A percentile compares a stretch with the other conserved stretches of the same genome.
These are phyloP conservation scores for Mycena vulgaris DNA, from an alignment of 768 basidiomycete species.

Conservation along the genomic window DNA sequence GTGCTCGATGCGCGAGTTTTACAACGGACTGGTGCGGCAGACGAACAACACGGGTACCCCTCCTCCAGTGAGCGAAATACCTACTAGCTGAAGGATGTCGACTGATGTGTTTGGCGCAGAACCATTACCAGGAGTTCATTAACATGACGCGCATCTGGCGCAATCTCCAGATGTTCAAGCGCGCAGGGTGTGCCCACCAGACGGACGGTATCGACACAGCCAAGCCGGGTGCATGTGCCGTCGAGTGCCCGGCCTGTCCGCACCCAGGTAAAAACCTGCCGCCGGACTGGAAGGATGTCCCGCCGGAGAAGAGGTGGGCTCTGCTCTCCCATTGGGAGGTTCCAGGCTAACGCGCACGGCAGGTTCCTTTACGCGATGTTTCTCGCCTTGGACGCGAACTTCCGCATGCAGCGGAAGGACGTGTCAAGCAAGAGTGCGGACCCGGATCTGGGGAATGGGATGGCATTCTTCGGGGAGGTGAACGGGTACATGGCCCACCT, in stretches of 20 bases:
- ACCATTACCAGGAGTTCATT: slow-evolving; percentile 37
- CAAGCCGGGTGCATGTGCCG: slow-evolving; percentile 34
- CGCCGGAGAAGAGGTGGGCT: background rate
- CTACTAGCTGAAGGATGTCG: background rate
- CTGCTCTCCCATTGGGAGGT: too few relatives aligned
- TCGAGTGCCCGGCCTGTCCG: too few relatives aligned
- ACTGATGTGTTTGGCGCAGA: background rate
- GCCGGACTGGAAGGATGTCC: slow-evolving; percentile 26
- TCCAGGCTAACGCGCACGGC: background rate
- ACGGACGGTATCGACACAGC: slow-evolving; percentile 32
- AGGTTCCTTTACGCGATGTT: slow-evolving; percentile 28
- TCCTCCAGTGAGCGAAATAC: slow-evolving; percentile 10
- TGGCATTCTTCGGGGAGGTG: slow-evolving; percentile 37
- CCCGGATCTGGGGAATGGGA: slow-evolving; percentile 33
- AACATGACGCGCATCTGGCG: slow-evolving; percentile 37
- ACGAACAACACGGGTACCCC: slow-evolving; percentile 14
- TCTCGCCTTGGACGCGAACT: slow-evolving; percentile 35
- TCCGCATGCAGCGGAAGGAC: too few relatives aligned
- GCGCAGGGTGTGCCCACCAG: slow-evolving; percentile 37
- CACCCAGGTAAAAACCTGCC: slow-evolving; percentile 45
- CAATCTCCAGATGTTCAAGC: slow-evolving; percentile 18
- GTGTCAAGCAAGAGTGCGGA: slow-evolving; percentile 35
- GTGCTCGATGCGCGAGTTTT: slow-evolving; percentile 18
- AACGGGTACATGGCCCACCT: slow-evolving; percentile 22
- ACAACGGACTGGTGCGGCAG: background rate